Evolutionary conservation across 371 early-diverging fungal species (phyloP).

Genomic region (Cokeromyces recurvatus): DNA sequence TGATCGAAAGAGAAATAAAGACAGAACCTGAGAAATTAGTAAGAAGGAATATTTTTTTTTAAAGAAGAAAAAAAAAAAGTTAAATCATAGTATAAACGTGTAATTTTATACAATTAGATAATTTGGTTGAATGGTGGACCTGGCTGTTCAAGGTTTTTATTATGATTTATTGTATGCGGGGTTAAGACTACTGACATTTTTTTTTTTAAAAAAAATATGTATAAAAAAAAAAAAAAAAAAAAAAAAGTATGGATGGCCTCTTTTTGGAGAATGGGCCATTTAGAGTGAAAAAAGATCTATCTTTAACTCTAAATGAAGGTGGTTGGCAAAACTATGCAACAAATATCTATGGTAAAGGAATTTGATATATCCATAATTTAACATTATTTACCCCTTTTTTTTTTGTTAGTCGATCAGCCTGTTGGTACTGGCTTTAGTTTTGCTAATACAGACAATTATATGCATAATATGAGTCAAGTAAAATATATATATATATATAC

Average conservation of each 20-base stretch:
- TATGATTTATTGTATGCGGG: background rate
- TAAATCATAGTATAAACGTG: too few relatives aligned
- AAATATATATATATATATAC: background rate
- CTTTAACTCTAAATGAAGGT: conserved; percentile 46
- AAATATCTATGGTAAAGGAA: conserved; percentile 59
- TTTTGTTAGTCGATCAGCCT: conserved; percentile 90
- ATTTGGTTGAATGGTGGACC: conserved; percentile 89
- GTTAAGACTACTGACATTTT: too few relatives aligned
- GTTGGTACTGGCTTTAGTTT: conserved; percentile 81
- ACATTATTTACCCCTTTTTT: too few relatives aligned
- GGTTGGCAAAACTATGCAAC: conserved; percentile 76
- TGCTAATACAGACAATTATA: conserved; percentile 36
- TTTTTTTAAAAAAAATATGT: too few relatives aligned
- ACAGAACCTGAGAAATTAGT: conserved; percentile 31
- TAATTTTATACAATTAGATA: too few relatives aligned
- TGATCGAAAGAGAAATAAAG: conserved; percentile 37
- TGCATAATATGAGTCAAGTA: conserved; percentile 39
- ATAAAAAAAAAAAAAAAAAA: too few relatives aligned
- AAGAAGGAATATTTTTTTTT: too few relatives aligned
- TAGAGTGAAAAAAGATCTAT: conserved; percentile 44
- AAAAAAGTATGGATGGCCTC: conserved; percentile 86
- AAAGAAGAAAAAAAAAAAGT: too few relatives aligned
- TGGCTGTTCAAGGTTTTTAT: conserved; percentile 35
- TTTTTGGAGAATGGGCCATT: conserved; percentile 85
- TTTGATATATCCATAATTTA: too few relatives aligned